Base-by-base conservation (phyloP, 2,329 filamentous ascomycete species). In the Fusarium cicatricum region DNA sequence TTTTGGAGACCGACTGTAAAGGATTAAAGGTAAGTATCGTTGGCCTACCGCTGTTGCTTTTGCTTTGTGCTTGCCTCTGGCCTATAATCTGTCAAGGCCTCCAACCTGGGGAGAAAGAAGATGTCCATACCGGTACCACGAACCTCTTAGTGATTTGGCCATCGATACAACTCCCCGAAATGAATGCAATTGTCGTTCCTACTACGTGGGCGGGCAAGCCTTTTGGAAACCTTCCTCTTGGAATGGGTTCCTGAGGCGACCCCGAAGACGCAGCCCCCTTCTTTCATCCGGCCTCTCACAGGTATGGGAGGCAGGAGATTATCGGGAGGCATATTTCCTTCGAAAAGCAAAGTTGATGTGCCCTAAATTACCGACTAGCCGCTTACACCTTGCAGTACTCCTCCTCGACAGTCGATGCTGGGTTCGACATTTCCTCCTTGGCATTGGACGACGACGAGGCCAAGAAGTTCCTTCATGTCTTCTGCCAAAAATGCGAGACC, bases 141-240 rank as follows among this genome's bases (percentile, higher is more conserved):
- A 64, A 73, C 77, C 76, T 41, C 67, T 75, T 78, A 77, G 72
- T 89, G 83, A 79, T 77, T 70, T 82, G 81, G 78, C 75, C 80
- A 86, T 80, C 85, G 86, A 89, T 89, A 89, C 86, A 85, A 83
- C 76, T 85, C 80, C 85, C 86, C 86, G 69, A 89, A 66, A 89
- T 72, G 55, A 77, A 85, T 44, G 62, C 56, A 48, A 62, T 48
- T 52, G 62, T 70, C 63, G 57, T 67, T 50, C 64, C 65, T 58
- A 53, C 42, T 31, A 38, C 39, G 51, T 67, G 68, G 66, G 64
- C 64, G 63, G 61, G 52, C 23, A 52, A 44, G 37, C 23, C 58
- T 42, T 23, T 34, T 55, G 53, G 67, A 72, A 76, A 69, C 73
- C 80, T 81, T 77, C 73, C 66, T 52, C 52, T 32, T 33, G 41